Evolutionary conservation across 1,284 basidiomycete species (phyloP).

Genomic region (Ustilago vetiveriae): DNA sequence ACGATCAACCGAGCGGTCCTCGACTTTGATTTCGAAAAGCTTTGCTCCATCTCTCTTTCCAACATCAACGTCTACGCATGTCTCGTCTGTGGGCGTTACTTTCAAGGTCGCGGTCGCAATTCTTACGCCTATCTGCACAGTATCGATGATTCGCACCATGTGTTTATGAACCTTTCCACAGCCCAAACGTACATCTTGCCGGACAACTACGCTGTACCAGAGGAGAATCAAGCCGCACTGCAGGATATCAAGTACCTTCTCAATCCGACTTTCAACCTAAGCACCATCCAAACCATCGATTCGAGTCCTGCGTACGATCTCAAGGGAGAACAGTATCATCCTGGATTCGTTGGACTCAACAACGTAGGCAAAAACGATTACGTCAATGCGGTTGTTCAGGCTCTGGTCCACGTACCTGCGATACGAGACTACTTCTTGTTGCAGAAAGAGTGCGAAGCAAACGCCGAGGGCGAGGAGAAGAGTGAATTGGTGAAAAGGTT

Average conservation of each 20-base stretch:
- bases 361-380: conserved; percentile 97
- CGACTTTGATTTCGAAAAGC: conserved; percentile 99
- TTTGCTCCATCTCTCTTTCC: conserved; percentile 93
- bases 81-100: conserved; percentile 97
- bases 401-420: conserved; percentile 87
- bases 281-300: conserved; percentile 72
- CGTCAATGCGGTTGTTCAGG: conserved; percentile 95
- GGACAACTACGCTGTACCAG: conserved; percentile 85
- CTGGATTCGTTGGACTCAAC: conserved; percentile 95
- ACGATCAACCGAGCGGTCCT: conserved; percentile 74
- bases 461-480: conserved; percentile 42
- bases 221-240: conserved; percentile 83
- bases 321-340: conserved; percentile 80
- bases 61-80: conserved; percentile 99
- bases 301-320: conserved; percentile 75
- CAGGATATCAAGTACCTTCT: conserved; percentile 93
- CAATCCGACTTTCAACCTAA: conserved; percentile 77
- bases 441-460: conserved; percentile 3
- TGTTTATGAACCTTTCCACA: conserved; percentile 93
- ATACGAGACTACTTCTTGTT: conserved; percentile 78
- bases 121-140: conserved; percentile 97
- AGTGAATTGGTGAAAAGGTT: conserved; percentile 82
- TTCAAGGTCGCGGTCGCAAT: conserved; percentile 91
- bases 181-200: conserved; percentile 97
- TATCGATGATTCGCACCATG: conserved; percentile 96